Evolutionary conservation across 352 stramenopile genomes (phyloP), one percentile per base, ranked within the genome.

Genomic region (Halophytophthora batemanensis): DNA sequence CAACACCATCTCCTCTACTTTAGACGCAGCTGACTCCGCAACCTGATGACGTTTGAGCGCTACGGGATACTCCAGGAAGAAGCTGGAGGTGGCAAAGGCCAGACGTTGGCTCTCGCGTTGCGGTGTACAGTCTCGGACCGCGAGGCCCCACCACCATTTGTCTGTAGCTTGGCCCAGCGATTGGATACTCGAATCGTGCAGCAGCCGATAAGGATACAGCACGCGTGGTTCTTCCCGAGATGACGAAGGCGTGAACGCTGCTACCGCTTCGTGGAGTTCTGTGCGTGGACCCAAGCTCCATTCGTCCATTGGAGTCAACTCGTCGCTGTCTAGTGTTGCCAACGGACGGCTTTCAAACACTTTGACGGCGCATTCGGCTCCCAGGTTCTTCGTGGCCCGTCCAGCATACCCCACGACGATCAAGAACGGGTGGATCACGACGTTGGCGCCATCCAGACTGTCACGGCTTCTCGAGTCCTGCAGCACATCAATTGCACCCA

Each of bases 111-210:
- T 48, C 21, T 67, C 52, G 22, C 38, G 8, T 11, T 56, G 56
- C 34, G 73, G 58, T 5, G 46, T 6, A 19, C 67, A 79, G 37
- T 79, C 66, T n/a, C 71, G 71, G 31, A 82, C 33, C 31, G 74
- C 69, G 14, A 82, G 31, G 25, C 64, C 57, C 59, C 66, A 82
- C 15, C 7, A 39, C 8, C 19, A 44, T 17, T 10, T n/a, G 7
- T 15, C 29, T n/a, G 19, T 6, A 15, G 34, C 15, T 34, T 38
- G n/a, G 42, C 10, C 41, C 1, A 17, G 15, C 25, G 35, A 2
- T 46, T 28, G 7, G 18, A 15, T 19, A 12, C 11, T 41, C 43
- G 13, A 49, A 21, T 11, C 40, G 25, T 34, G 18, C 31, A 17
- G 36, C 14, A 51, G 42, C 14, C 45, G 46, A 28, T 25, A 56